Base-by-base conservation (phyloP, 202 grass and related monocot species). In the Saccharum hybrid region DNA sequence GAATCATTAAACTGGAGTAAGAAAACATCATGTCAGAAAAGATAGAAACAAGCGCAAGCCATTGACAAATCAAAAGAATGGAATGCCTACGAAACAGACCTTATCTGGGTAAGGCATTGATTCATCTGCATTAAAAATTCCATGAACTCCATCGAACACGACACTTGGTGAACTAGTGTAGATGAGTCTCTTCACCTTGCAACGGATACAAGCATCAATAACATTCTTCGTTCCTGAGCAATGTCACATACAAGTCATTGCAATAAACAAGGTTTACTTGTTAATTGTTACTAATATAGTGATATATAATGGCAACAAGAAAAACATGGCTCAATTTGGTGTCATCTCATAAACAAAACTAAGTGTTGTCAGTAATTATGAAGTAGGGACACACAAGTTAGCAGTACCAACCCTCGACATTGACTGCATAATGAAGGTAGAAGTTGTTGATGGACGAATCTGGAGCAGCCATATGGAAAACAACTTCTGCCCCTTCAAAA, bases 391-490 rank as follows among this genome's bases (percentile, higher is more conserved):
- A 78, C 54, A 79, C 19, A 71, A 83, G 77, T 74, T 83, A 69
- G 65, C 12, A 88, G 19, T 73, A 81, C 75, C 51, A 88, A 96
- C 96, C 96, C 76, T 96, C 91, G 15, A 99, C 93, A 72, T 99
- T 99, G 79, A 99, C 93, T 72, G 91, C 92, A 79, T 93, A 93
- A 89, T 96, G 96, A 90, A 99, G 96, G 43, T 94, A 85, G 84
- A 94, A 94, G 72, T 92, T 99, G 89, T 99, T 99, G 78, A 99
- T 94, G 51, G 96, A 98, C 71, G 96, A 98, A 80, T 98, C 96
- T 45, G 96, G 96, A 81, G 96, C 96, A 80, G 93, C 96, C 96
- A 99, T 99, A 81, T 99, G 96, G 87, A 94, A 98, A 79, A 98
- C 93, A 71, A 91, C 91, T 87, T 95, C 92, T 39, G 85, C 89